Base-by-base conservation (phyloP, 345 rosid species). In the Aquilaria malaccensis region DNA sequence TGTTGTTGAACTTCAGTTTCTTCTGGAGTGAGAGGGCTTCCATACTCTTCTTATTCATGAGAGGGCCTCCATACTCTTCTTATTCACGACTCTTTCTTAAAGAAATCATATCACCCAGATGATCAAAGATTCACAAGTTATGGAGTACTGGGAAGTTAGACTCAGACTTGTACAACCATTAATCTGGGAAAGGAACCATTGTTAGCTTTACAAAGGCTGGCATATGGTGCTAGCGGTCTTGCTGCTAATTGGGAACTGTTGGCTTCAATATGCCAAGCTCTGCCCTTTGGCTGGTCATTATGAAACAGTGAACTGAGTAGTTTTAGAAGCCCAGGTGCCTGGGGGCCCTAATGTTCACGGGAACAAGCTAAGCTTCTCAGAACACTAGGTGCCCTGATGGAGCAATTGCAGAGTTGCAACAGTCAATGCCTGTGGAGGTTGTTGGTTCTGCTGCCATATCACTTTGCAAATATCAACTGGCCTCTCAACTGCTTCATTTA, bases 221-320 rank as follows among this genome's bases (percentile, higher is more conserved):
- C 85, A 68, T 93, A 84, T 78, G 79, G 82, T 81, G 85, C 94
- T 66, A 83, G 90, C 73, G 73, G 72, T 69, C 94, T 85, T 60
- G 88, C 85, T 79, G 85, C 90, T 72, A 70, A 97, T 87, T 67
- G 98, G 97, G 60, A 79, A 78, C 70, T 89, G 87, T 74, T 93
- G 98, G 98, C 87, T 84, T 76, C 98, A 89, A 67, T 93, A 93
- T 78, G 96, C 94, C 62, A 93, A 89, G 79, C 94, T 93, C 65
- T 93, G 98, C 76, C 96, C 97, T 67, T 76, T 83, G 77, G 96
- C 98, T 69, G 96, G 94, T 73, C 98, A 89, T 71, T 93, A 83
- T 77, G 98, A 83, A 79, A 89, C 96, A 22, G 96, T 97, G 52
- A 91, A 87, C 74, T 72, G 81, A 67, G 97, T 96, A 67, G 85